A percentile compares a stretch with the other conserved stretches of the same genome.
These are phyloP conservation scores for Fusarium drepaniforme DNA, from an alignment of 2,329 filamentous ascomycete species.

Conservation along the genomic window DNA sequence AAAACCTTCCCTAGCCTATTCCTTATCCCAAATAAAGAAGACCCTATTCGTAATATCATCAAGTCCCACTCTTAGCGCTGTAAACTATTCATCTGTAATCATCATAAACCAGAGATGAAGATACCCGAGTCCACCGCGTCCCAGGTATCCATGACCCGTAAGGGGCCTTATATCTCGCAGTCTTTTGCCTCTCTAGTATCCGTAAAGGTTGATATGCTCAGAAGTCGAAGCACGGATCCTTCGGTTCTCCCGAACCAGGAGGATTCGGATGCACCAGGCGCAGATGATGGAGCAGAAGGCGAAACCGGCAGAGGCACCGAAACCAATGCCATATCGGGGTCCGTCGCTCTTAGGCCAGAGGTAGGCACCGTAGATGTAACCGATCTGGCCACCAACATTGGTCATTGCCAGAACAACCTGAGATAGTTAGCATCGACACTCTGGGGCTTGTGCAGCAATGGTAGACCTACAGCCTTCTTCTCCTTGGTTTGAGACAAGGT, in stretches of 20 bases:
- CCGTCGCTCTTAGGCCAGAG: conserved; percentile 60
- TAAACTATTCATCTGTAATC: background rate
- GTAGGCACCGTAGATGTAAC: conserved; percentile 64
- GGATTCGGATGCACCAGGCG: conserved; percentile 57
- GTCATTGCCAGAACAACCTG: conserved; percentile 59
- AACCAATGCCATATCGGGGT: conserved; percentile 59
- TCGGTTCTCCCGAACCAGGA: conserved; percentile 57
- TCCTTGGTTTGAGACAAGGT: conserved; percentile 61
- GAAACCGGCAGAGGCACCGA: conserved; percentile 59
- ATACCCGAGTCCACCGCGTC: background rate
- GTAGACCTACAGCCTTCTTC: conserved; percentile 56
- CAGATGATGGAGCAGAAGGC: conserved; percentile 51
- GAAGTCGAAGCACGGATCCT: conserved; percentile 50
- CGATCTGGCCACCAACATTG: conserved; percentile 59
- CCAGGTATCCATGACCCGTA: background rate
- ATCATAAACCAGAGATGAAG: background rate
- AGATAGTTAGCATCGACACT: background rate
- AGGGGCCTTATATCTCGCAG: background rate
- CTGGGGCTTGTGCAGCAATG: rapidly evolving
- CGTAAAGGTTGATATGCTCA: conserved; percentile 53
- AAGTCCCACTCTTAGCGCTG: background rate
- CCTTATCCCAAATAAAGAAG: background rate
- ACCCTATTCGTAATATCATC: background rate
- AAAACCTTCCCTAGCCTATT: background rate
- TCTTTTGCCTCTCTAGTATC: conserved; percentile 43